Conservation (phyloP, 2,329 filamentous ascomycete genomes). For the Cladophialophora yegresii region DNA sequence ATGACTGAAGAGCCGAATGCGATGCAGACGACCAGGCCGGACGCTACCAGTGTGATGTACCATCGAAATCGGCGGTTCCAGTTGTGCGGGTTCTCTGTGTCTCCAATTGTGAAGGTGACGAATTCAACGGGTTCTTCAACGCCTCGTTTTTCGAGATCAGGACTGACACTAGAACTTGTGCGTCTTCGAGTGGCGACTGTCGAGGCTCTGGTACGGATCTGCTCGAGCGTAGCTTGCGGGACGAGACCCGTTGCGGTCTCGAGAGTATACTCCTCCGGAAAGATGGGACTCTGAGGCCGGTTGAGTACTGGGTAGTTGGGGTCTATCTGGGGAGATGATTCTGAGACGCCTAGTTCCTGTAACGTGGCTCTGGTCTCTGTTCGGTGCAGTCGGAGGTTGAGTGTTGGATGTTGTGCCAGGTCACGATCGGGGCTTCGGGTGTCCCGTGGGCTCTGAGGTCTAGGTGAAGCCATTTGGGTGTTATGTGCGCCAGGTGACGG, state of each 20-base stretch:
- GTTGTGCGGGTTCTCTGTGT: conserved; percentile 67
- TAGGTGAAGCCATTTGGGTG: not conserved
- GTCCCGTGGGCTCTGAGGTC: not conserved
- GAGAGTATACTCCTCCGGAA: conserved; percentile 59
- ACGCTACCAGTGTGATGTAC: conserved; percentile 64
- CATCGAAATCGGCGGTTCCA: conserved; percentile 64
- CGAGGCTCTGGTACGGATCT: conserved; percentile 44
- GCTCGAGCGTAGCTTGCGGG: conserved; percentile 55
- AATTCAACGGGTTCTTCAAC: conserved; percentile 56
- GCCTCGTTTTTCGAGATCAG: conserved; percentile 39
- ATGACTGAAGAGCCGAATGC: conserved; percentile 59
- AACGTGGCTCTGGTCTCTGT: conserved; percentile 35
- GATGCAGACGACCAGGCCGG: conserved; percentile 67
- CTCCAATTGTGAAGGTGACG: conserved; percentile 68
- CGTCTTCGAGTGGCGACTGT: conserved; percentile 41
- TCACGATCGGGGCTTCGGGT: not conserved
- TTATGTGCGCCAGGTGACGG: not conserved
- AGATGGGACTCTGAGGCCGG: conserved; percentile 32
- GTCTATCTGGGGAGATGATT: conserved; percentile 35
- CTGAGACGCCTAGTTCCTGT: conserved; percentile 35
- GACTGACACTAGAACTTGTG: conserved; percentile 30
- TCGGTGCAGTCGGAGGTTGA: conserved; percentile 16
- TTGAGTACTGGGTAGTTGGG: conserved; percentile 41
- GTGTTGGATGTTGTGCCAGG: conserved; percentile 6
- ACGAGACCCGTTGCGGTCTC: conserved; percentile 65